These are phyloP conservation scores for Chaetomium globosum DNA, from an alignment of 2,329 filamentous ascomycete species.

Conservation along the genomic window DNA sequence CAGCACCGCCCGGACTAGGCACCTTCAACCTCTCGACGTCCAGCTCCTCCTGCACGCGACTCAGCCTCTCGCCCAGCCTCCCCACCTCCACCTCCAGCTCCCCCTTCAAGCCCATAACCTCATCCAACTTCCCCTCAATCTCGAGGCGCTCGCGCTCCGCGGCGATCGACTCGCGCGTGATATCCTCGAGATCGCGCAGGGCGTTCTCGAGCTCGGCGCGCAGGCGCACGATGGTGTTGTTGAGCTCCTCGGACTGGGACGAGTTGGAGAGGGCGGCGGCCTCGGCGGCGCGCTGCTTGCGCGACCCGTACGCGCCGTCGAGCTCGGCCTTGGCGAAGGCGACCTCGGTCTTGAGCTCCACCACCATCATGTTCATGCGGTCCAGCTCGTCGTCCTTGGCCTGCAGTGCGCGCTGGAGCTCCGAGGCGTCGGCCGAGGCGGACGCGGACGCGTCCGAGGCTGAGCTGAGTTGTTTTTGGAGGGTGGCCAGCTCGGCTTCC, in stretches of 20 bases:
- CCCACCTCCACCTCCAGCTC: slow-evolving; percentile 47
- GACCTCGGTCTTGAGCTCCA: slow-evolving; percentile 64
- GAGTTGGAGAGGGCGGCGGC: slow-evolving; percentile 49
- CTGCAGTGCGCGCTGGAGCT: slow-evolving; percentile 51
- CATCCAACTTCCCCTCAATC: slow-evolving; percentile 49
- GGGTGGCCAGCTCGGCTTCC: slow-evolving; percentile 39
- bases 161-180: slow-evolving; percentile 55
- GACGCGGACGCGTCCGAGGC: slow-evolving; percentile 35
- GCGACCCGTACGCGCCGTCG: slow-evolving; percentile 62
- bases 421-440: slow-evolving; percentile 37
- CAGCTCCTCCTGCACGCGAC: slow-evolving; percentile 56
- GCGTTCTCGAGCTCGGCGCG: slow-evolving; percentile 55
- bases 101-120: slow-evolving; percentile 42
- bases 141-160: slow-evolving; percentile 56
- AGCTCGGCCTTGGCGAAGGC: slow-evolving; percentile 64
- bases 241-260: slow-evolving; percentile 43
- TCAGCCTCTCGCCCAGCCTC: slow-evolving; percentile 45
- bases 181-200: slow-evolving; percentile 56
- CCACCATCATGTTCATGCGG: slow-evolving; percentile 54
- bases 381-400: slow-evolving; percentile 57
- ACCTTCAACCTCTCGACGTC: slow-evolving; percentile 54
- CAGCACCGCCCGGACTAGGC: slow-evolving; percentile 36
- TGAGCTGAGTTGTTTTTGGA: slow-evolving; percentile 42
- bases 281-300: slow-evolving; percentile 61
- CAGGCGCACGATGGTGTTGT: slow-evolving; percentile 53